These are phyloP conservation scores for Boletus pseudopeckii DNA, from an alignment of 768 basidiomycete species.

Conservation along the genomic window DNA sequence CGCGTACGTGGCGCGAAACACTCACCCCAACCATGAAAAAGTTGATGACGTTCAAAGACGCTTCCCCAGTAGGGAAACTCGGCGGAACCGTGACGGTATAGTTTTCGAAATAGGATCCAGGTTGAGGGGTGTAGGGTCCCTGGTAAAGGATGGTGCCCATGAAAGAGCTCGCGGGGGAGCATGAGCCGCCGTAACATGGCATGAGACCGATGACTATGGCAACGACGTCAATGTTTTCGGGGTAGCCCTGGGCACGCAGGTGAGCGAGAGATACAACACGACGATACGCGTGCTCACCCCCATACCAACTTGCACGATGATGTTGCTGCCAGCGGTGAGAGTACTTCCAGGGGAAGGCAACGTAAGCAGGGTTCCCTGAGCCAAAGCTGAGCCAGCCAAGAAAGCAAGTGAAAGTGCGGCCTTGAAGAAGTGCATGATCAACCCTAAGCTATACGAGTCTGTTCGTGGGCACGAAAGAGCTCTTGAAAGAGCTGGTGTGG, in stretches of 20 bases:
- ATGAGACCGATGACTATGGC: conserved; percentile 33
- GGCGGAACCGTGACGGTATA: conserved; percentile 32
- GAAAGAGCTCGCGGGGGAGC: conserved; percentile 20
- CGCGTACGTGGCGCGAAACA: background rate
- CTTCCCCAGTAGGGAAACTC: conserved; percentile 23
- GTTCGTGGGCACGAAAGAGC: no score
- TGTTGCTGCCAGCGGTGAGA: conserved; percentile 5
- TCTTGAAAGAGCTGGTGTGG: background rate
- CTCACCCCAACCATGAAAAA: conserved; percentile 41
- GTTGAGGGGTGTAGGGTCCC: conserved; percentile 30
- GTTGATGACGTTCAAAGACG: conserved; percentile 37
- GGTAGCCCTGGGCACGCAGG: conserved; percentile 10
- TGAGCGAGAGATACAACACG: background rate
- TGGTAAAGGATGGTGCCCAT: conserved; percentile 35
- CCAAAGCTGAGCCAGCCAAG: conserved; percentile 12
- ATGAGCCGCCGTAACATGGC: conserved; percentile 21
- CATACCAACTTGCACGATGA: conserved; percentile 19
- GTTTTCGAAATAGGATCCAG: conserved; percentile 25
- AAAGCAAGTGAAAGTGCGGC: conserved; percentile 11
- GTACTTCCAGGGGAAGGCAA: conserved; percentile 7
- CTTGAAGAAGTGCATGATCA: conserved; percentile 18
- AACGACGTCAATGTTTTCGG: conserved; percentile 25
- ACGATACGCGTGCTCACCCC: conserved; percentile 5
- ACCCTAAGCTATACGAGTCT: background rate
- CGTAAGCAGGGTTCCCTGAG: conserved; percentile 12